Conservation (phyloP, 2,329 filamentous ascomycete species). For the Stachybotrys echinatus region DNA sequence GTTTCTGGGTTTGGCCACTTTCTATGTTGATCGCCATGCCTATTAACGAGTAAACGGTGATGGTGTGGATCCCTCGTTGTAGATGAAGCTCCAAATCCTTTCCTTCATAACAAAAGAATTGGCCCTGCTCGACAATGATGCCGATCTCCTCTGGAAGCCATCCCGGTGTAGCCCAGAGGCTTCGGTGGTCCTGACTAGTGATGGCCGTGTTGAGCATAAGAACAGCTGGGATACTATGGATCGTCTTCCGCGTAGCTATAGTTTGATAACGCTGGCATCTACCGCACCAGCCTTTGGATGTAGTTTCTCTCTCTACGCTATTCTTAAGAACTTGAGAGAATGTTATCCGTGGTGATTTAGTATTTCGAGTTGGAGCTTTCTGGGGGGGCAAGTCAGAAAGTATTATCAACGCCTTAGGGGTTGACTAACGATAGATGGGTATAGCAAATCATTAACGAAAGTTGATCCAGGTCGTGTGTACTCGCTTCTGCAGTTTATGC, state of each 20-base stretch:
- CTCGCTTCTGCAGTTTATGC: constrained; percentile 82
- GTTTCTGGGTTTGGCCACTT: constrained; percentile 75
- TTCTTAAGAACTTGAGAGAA: constrained; percentile 92
- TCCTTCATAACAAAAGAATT: constrained; percentile 92
- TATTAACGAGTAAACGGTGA: constrained; percentile 86
- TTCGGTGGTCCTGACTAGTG: constrained; percentile 64
- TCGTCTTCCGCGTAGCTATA: constrained; percentile 76
- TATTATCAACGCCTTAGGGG: background rate
- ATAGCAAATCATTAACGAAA: constrained; percentile 80
- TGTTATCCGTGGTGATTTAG: constrained; percentile 50
- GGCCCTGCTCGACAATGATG: constrained; percentile 82
- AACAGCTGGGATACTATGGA: constrained; percentile 78
- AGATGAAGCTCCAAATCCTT: constrained; percentile 79
- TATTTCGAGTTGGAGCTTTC: constrained; percentile 43
- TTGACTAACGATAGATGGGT: constrained; percentile 47
- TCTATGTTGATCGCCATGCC: constrained; percentile 89
- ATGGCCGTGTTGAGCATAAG: constrained; percentile 83
- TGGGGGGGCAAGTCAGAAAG: constrained; percentile 16
- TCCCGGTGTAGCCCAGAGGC: constrained; percentile 81
- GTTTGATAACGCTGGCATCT: constrained; percentile 88
- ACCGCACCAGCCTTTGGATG: constrained; percentile 88
- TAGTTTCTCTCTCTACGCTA: constrained; percentile 84
- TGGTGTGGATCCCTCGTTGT: constrained; percentile 71
- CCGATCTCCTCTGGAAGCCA: constrained; percentile 95
- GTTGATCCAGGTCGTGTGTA: constrained; percentile 74